These are phyloP conservation scores for Exophiala sideris DNA, from an alignment of 2,329 filamentous ascomycete genomes.

Conservation along the genomic window DNA sequence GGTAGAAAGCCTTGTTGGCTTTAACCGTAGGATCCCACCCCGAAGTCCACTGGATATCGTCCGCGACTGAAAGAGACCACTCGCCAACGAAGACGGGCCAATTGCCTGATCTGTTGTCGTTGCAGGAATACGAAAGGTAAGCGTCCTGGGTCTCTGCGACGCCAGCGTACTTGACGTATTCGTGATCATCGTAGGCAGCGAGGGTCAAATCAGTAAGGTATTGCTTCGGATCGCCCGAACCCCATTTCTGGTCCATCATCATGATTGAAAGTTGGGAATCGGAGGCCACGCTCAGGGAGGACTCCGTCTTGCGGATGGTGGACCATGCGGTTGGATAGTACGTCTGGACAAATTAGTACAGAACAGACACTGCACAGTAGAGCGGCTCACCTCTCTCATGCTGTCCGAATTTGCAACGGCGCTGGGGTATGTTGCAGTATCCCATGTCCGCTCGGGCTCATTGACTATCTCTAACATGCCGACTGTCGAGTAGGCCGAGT, in stretches of 20 bases:
- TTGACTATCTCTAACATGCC: constrained; percentile 60
- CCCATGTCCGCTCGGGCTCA: constrained; percentile 51
- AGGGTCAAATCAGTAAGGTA: constrained; percentile 44
- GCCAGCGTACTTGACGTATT: constrained; percentile 55
- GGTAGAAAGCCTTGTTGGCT: constrained; percentile 50
- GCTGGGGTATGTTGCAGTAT: constrained; percentile 10
- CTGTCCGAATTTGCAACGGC: constrained; percentile 8
- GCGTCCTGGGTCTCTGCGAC: constrained; percentile 45
- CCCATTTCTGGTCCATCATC: constrained; percentile 55
- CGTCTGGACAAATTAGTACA: neutral
- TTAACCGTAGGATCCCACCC: constrained; percentile 46
- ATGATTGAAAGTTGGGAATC: constrained; percentile 53
- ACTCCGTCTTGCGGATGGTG: constrained; percentile 51
- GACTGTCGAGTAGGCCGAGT: constrained; percentile 51
- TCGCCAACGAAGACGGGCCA: constrained; percentile 56
- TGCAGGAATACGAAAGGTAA: constrained; percentile 54
- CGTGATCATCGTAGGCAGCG: constrained; percentile 57
- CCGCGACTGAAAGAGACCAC: constrained; percentile 54
- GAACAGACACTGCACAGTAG: neutral
- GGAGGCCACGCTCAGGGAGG: constrained; percentile 40
- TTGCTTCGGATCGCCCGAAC: constrained; percentile 52
- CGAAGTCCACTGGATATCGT: constrained; percentile 44
- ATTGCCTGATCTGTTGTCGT: constrained; percentile 42
- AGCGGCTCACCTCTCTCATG: constrained; percentile 28
- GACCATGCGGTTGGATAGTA: constrained; percentile 19